Evolutionary conservation across 2,329 filamentous ascomycete genomes (phyloP), one percentile per base, ranked within the genome.

Genomic region (Zymoseptoria crescenta): DNA sequence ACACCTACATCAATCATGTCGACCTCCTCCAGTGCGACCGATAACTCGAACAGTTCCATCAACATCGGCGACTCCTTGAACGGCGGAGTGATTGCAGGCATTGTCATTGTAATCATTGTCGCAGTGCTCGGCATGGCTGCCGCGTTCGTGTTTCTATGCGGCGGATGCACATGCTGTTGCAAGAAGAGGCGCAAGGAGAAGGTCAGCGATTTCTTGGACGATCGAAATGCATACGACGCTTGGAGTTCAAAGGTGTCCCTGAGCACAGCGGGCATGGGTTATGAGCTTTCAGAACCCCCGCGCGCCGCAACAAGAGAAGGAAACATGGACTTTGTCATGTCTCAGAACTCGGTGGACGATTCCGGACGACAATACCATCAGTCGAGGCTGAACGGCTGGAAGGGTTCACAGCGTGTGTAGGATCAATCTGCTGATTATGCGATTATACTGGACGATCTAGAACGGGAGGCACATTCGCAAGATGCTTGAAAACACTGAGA

Each of bases 251-350:
- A 52, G 24, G 51, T 29, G 8, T 28, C 20, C 8, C n/a, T 52
- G 21, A 29, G 51, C 24, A 52, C 51, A 28, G 35, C 35, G 16
- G 35, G 35, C 35, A 45, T 45, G 35, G 35, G 35, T 7, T 52
- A 52, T 28, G 51, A 52, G 24, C 51, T 52, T 29, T 29, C 24
- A 19, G 24, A 52, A 27, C 51, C 51, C 8, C 16, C 20, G 24
- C 20, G 51, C n/a, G 51, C 21, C 8, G 49, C 51, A 29, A 52
- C 51, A 29, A 24, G 51, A n/a, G 51, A 52, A 24, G 24, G 24
- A 29, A 52, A 27, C 27, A 56, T 56, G 55, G 49, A 52, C 54
- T 59, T 56, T 35, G 41, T 49, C 50, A 29, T 49, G 52, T 48
- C 53, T 29, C 35, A 45, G 10, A 45, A 45, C 13, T 45, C 35